These are phyloP conservation scores for Ganoderma boninense DNA, from an alignment of 1,284 basidiomycete species.

Conservation along the genomic window DNA sequence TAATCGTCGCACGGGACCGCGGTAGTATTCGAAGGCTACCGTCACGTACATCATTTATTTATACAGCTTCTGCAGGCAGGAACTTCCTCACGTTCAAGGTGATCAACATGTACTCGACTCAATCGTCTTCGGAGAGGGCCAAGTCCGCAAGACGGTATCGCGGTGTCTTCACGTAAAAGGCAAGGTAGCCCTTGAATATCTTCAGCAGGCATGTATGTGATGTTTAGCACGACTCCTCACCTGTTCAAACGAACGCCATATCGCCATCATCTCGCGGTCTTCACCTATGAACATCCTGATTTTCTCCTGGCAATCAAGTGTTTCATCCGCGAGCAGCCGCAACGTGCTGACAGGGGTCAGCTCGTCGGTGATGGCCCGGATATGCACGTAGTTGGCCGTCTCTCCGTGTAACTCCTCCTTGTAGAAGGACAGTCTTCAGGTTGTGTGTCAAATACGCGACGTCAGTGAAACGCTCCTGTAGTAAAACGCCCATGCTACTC, in stretches of 20 bases:
- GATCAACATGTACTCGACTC: neutral
- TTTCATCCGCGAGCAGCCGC: slow-evolving; percentile 16
- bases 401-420: slow-evolving; percentile 22
- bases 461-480: too few relatives aligned
- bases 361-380: slow-evolving; percentile 21
- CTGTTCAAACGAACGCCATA: slow-evolving; percentile 24
- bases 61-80: too few relatives aligned
- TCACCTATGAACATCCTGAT: slow-evolving; percentile 7
- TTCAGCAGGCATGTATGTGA: neutral
- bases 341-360: slow-evolving; percentile 5
- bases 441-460: too few relatives aligned
- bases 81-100: too few relatives aligned
- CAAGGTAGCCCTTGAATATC: slow-evolving; percentile 17
- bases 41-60: too few relatives aligned
- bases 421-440: slow-evolving; percentile 24
- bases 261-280: slow-evolving; percentile 12
- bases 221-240: neutral
- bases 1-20: too few relatives aligned
- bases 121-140: neutral
- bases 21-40: too few relatives aligned
- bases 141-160: slow-evolving; percentile 23
- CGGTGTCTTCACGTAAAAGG: slow-evolving; percentile 24
- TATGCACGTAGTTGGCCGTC: slow-evolving; percentile 23
- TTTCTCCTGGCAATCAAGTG: slow-evolving; percentile 3
- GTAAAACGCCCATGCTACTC: neutral